Base-by-base conservation (phyloP, 768 basidiomycete species). In the Kondoa subrosea region DNA sequence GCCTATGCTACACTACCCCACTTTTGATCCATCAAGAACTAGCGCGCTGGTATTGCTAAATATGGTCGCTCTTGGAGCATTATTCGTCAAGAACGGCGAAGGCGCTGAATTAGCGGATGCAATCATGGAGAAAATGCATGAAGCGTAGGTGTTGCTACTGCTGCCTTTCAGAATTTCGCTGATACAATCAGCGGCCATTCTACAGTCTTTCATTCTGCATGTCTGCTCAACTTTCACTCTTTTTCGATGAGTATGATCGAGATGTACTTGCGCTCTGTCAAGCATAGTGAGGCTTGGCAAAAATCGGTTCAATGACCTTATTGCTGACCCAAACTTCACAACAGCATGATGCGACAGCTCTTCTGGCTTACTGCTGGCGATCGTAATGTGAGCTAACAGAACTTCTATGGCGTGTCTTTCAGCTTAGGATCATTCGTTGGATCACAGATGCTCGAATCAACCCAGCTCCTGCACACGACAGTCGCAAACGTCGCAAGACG, bases 61-160 rank as follows among this genome's bases (percentile, higher is more conserved):
- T 32, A 63, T 63, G 61, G 27, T 17, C n/a, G 61, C 27, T 63
- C 12, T 63, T 4, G 61, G 61, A 15, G 61, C 61, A 12, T 32
- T 63, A 8, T 63, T 63, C 61, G 17, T 63, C 3, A 8, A 8
- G 3, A 17, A 32, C 27, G 12, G 29, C 15, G 61, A 63, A 32
- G 16, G n/a, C 29, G n/a, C 27, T 3, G 61, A 63, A 15, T 32
- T 63, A 8, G 61, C 61, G 8, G 15, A 15, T 33, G 61, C 61
- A 27, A 63, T 27, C 26, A 63, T 63, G 61, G 30, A 63, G 15
- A 63, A 63, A 32, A 63, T 63, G 61, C 61, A 63, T 32, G 61
- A 63, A 33, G 61, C 61, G 27, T 50, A 50, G 40, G 40, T 50
- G 12, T 50, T 21, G 12, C 21, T 21, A 50, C 12, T 8, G 8